Percentiles rank a stretch among this genome's conserved stretches.
Conservation (phyloP, 108 stramenopile genomes). For the Discostella stelligeroides region DNA sequence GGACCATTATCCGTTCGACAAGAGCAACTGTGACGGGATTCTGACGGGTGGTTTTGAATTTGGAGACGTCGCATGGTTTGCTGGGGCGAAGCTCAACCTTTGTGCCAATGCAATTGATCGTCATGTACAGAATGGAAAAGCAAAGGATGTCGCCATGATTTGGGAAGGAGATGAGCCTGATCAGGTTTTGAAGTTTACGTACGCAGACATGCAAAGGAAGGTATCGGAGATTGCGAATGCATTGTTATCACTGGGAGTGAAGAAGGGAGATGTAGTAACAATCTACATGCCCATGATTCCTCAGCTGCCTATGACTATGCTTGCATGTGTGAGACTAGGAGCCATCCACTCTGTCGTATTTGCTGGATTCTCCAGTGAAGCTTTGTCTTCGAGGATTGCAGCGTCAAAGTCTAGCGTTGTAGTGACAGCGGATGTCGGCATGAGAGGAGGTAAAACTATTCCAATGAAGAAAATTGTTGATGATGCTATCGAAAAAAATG, state of each 20-base stretch:
- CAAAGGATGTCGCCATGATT: slow-evolving; percentile 73
- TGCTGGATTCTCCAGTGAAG: slow-evolving; percentile 95
- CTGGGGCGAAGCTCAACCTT: slow-evolving; percentile 83
- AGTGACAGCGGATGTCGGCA: slow-evolving; percentile 87
- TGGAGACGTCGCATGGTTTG: slow-evolving; percentile 80
- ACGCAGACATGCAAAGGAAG: slow-evolving; percentile 58
- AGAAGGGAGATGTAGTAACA: slow-evolving; percentile 79
- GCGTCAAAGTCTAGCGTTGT: slow-evolving; percentile 85
- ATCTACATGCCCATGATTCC: slow-evolving; percentile 95
- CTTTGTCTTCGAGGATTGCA: slow-evolving; percentile 88
- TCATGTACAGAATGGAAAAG: slow-evolving; percentile 58
- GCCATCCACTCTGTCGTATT: slow-evolving; percentile 90
- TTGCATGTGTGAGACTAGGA: slow-evolving; percentile 88
- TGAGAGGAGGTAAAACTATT: slow-evolving; percentile 78
- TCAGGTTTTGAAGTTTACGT: slow-evolving; percentile 54
- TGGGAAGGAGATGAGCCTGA: slow-evolving; percentile 90
- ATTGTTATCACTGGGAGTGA: slow-evolving; percentile 58
- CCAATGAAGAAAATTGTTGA: slow-evolving; percentile 91
- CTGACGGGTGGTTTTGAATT: slow-evolving; percentile 55
- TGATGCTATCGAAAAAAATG: slow-evolving; percentile 71
- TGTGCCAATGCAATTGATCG: slow-evolving; percentile 90
- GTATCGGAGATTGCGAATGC: slow-evolving; percentile 91
- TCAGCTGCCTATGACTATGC: slow-evolving; percentile 83
- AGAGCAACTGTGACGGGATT: slow-evolving; percentile 30
- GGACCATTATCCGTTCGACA: slow-evolving; percentile 37